Base-by-base conservation (phyloP, 805 yeast species). In the Metschnikowia lochheadii region DNA sequence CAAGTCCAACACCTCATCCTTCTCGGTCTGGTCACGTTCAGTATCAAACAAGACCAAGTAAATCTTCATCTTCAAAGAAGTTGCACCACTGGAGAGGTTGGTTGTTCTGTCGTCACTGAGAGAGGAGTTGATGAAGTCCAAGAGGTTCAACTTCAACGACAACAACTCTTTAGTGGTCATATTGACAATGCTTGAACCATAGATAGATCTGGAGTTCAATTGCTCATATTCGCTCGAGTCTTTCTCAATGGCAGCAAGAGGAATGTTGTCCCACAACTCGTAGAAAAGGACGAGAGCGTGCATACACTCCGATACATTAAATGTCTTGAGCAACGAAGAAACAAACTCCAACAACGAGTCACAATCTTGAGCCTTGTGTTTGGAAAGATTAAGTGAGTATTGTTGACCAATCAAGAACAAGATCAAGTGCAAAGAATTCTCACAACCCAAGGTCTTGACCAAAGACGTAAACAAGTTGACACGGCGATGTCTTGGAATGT, bases 401-500 rank as follows among this genome's bases (percentile, higher is more conserved):
- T 89, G 96, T 63, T 82, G 88, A 48, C 95, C 92, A 61, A 92
- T 79, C 58, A 94, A 75, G 60, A 88, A 84, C 55, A 92, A 65
- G 43, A 92, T 79, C 45, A 85, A 75, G 58, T 87, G 88, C 54
- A 91, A 75, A 2, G 96, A 81, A 44, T 75, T 69, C 7, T 76
- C 73, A 42, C 85, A 72, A 20, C 92, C 91, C 54, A 94, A 72
- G 1, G 97, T 87, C 57, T 77, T 77, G 14, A 90, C 82, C 56
- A 94, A 76, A 1, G 95, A 84, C 2, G 87, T 79, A 60, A 88
- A 94, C 48, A 94, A 71, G 62, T 83, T 84, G 38, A 89, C 96
- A 60, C 99, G 81, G 69, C 99, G 87, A 66, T 94, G 99, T 64
- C 96, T 83, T 54, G 99, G 99, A 56, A 94, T 91, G 64, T 94